Conservation (phyloP, 495 filamentous ascomycete genomes). For the Chlorociboria aeruginascens region DNA sequence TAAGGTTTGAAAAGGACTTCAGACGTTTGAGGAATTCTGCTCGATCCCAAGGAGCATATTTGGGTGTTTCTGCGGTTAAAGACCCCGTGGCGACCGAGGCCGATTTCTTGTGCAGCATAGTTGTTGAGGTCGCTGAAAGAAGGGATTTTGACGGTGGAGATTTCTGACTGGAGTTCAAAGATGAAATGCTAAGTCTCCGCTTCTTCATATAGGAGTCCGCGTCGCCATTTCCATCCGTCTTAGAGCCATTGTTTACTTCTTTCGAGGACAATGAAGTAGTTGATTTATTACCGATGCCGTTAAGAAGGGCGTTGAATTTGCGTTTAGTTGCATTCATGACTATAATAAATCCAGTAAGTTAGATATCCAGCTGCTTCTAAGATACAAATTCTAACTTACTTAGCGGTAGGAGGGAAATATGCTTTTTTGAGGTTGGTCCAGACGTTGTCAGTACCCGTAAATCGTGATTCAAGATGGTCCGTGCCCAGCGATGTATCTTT, state of each 20-base stretch:
- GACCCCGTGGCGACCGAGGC: slow-evolving; percentile 25
- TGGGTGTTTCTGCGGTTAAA: slow-evolving; percentile 12
- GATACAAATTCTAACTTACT: too few relatives aligned
- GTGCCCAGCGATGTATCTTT: too few relatives aligned
- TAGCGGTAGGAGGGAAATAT: too few relatives aligned
- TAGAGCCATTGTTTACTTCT: slow-evolving; percentile 13
- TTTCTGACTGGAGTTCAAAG: background rate
- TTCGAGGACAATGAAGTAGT: slow-evolving; percentile 12
- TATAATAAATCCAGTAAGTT: too few relatives aligned
- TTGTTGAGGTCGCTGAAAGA: slow-evolving; percentile 24
- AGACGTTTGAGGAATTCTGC: slow-evolving; percentile 70
- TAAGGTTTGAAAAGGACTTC: slow-evolving; percentile 79
- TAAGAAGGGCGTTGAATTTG: slow-evolving; percentile 44
- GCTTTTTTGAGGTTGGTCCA: too few relatives aligned
- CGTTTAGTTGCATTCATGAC: slow-evolving; percentile 43
- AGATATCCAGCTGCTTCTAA: too few relatives aligned
- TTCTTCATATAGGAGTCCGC: slow-evolving; percentile 32
- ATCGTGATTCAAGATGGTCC: too few relatives aligned
- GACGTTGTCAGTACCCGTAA: too few relatives aligned
- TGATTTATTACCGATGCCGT: slow-evolving; percentile 32
- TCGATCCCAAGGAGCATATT: slow-evolving; percentile 75
- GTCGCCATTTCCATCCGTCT: slow-evolving; percentile 17
- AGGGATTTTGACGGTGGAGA: slow-evolving; percentile 4
- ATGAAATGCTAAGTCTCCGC: slow-evolving; percentile 27
- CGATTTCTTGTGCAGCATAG: slow-evolving; percentile 29